Conservation (phyloP, 73 alveolate species). For the Effrenium voratum region DNA sequence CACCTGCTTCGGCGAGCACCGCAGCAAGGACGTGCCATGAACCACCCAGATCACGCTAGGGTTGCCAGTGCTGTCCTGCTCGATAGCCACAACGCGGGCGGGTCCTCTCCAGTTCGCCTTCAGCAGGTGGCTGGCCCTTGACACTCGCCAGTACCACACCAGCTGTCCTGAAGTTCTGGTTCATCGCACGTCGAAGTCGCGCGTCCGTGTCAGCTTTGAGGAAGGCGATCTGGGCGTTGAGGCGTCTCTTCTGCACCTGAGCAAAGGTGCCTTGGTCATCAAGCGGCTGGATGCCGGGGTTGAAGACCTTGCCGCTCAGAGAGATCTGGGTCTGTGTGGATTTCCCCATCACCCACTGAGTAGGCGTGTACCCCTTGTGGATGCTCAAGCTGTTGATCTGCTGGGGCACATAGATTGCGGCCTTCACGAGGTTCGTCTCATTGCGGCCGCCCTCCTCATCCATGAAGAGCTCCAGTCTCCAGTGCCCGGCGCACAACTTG, state of each 20-base stretch:
- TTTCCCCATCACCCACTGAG: too few species aligned
- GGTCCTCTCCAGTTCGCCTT: neutral
- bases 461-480: neutral
- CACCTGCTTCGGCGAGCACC: neutral
- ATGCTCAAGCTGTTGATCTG: too few species aligned
- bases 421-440: too few species aligned
- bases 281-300: neutral
- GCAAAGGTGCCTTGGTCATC: neutral
- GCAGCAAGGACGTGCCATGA: neutral
- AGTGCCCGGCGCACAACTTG: neutral
- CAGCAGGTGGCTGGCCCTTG: neutral
- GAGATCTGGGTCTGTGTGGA: too few species aligned
- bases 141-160: neutral
- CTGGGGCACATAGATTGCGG: too few species aligned
- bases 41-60: neutral
- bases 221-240: neutral
- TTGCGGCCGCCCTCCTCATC: too few species aligned
- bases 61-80: neutral
- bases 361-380: too few species aligned
- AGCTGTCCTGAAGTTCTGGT: conserved; percentile 12
- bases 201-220: conserved; percentile 5
- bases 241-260: neutral
- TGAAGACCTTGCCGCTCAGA: neutral
- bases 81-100: neutral
- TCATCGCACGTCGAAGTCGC: neutral